Evolutionary conservation across 305 asterid species (phyloP).

Genomic region (Plantago coronopus): DNA sequence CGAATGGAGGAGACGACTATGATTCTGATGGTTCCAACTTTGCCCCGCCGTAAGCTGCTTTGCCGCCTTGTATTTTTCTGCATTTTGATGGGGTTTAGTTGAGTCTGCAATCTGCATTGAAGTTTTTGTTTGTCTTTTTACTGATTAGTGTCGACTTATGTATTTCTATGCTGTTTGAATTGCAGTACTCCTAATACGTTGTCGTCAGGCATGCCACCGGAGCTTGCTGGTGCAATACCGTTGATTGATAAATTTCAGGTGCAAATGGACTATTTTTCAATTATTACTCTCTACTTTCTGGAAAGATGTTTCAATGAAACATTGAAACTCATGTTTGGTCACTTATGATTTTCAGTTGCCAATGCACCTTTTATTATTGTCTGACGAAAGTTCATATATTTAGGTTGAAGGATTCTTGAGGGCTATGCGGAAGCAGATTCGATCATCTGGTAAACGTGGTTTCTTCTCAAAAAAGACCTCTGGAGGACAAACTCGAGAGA

Average conservation of each 20-base stretch:
- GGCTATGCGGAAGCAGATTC: slow-evolving; percentile 94
- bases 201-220: slow-evolving; percentile 77
- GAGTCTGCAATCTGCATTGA: slow-evolving; percentile 8
- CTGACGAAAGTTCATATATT: slow-evolving; percentile 14
- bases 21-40: slow-evolving; percentile 94
- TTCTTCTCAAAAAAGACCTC: slow-evolving; percentile 77
- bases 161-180: slow-evolving; percentile 20
- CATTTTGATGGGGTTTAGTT: background rate
- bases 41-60: slow-evolving; percentile 67
- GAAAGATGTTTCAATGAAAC: slow-evolving; percentile 7
- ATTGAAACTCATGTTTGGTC: background rate
- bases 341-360: slow-evolving; percentile 12
- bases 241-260: slow-evolving; percentile 92
- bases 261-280: slow-evolving; percentile 10
- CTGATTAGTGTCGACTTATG: slow-evolving; percentile 8
- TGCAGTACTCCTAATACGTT: slow-evolving; percentile 79
- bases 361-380: slow-evolving; percentile 10
- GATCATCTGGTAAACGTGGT: slow-evolving; percentile 76
- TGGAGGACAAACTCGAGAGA: slow-evolving; percentile 72
- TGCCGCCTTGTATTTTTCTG: background rate
- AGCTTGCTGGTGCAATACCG: slow-evolving; percentile 87
- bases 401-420: slow-evolving; percentile 92
- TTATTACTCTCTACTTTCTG: background rate
- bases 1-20: slow-evolving; percentile 81
- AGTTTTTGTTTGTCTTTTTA: background rate